Base-by-base conservation (phyloP, 2,329 filamentous ascomycete genomes). In the Epichloe sp. region DNA sequence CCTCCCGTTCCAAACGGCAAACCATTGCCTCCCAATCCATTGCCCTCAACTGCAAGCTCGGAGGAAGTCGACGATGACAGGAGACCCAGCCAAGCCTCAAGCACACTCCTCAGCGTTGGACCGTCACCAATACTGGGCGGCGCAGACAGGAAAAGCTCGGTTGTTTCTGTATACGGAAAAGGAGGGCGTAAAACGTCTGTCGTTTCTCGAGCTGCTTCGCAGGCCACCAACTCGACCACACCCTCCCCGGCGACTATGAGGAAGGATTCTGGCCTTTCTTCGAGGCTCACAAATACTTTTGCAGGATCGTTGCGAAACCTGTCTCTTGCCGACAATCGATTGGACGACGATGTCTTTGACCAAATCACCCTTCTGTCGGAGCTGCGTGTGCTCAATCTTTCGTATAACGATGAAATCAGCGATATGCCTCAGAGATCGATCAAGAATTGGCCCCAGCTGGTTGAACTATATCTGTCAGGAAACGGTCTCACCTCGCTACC, bases 281-380 rank as follows among this genome's bases (percentile, higher is more conserved):
- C 84, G 59, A 82, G 86, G 59, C 71, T 95, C 52, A 79, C 83
- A 17, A 87, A 84, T 56, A 98, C 93, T 0, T 97, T 98, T 72
- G 86, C 88, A 8, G 84, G 83, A 6, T 94, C 89, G 5, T 71
- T 98, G 55, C 79, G 85, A 48, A 85, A 94, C 61, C 71, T 98
- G 0, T 91, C 88, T 60, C 74, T 98, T 53, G 93, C 93, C 7
- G 93, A 98, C 64, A 98, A 98, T 64, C 82, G 90, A 54, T 77
- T 98, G 23, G 87, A 93, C 51, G 93, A 97, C 60, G 91, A 97
- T 59, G 86, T 95, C 0, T 97, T 97, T 63, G 89, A 96, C 57
- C 87, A 97, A 65, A 76, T 98, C 44, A 86, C 82, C 0, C 73
- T 91, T 3, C 77, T 97, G 4, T 77, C 82, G 2, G 93, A 97